Evolutionary conservation across 495 filamentous ascomycete species (phyloP), one percentile per base, ranked within the genome.

Genomic region (Penicillium canescens): DNA sequence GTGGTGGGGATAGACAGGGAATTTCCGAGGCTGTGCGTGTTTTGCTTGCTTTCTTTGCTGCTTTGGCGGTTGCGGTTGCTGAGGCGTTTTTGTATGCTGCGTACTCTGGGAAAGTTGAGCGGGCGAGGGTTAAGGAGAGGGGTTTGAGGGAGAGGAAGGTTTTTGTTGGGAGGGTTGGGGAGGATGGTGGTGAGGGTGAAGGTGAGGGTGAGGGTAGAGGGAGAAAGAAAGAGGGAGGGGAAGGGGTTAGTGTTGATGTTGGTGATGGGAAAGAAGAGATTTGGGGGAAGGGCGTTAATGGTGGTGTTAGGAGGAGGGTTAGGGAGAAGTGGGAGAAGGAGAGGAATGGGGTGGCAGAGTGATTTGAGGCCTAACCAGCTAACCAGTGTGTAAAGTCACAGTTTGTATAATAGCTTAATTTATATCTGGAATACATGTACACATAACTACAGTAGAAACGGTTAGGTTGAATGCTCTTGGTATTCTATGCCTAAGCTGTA

Each of bases 11-110:
- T 3, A 6, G 60, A 46, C 24, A 43, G 50, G 62, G 72, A 9
- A 55, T 62, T 18, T 66, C 66, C 4, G 71, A 76, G 49, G 63
- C 72, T 12, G 67, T 75, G 21, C 58, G 64, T 16, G 73, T 78
- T 12, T 41, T 78, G 4, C n/a, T 78, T 6, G 68, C 73, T 26
- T 40, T 79, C 10, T 66, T 69, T 55, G 69, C 63, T 21, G 74
- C 72, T 21, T 14, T 78, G 35, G 54, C 89, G 16, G 90, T 97
- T 20, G 92, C 86, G 3, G 75, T 95, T 41, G 92, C 91, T 4
- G 94, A 98, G 69, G 86, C 94, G 9, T 85, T 86, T 20, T 83
- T 98, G 35, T 97, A 98, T 69, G 84, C 81, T 10, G 90, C 91
- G 6, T 98, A 96, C 72, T 69, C 96, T 38, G 79, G 86, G 72